Conservation (phyloP, 2,329 filamentous ascomycete genomes). For the Aspergillus felis region DNA sequence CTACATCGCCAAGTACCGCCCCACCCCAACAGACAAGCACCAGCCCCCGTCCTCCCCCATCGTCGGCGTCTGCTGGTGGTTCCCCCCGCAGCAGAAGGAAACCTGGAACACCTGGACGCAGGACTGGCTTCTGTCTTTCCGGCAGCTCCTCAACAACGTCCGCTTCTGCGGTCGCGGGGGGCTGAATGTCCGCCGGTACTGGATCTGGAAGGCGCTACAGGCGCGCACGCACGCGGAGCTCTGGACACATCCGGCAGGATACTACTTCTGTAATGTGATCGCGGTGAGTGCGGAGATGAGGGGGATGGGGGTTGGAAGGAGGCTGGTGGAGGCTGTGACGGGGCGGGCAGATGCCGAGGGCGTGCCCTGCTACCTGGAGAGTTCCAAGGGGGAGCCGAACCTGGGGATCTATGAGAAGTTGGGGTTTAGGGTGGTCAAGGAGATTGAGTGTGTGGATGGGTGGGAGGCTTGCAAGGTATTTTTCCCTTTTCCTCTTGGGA, state of each 20-base stretch:
- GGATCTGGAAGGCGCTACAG: constrained; percentile 68
- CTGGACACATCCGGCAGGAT: constrained; percentile 64
- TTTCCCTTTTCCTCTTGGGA: background rate
- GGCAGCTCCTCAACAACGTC: constrained; percentile 64
- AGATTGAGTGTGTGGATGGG: constrained; percentile 64
- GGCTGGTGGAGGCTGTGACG: constrained; percentile 62
- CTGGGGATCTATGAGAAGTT: constrained; percentile 66
- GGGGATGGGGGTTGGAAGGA: constrained; percentile 62
- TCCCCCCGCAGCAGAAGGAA: constrained; percentile 48
- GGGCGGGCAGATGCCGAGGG: constrained; percentile 61
- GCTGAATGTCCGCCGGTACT: constrained; percentile 63
- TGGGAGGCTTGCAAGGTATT: constrained; percentile 52
- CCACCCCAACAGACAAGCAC: constrained; percentile 24
- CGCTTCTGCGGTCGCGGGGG: constrained; percentile 63
- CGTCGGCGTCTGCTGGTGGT: constrained; percentile 70
- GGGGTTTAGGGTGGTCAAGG: constrained; percentile 62
- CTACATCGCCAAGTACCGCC: constrained; percentile 61
- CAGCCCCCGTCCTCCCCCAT: constrained; percentile 42
- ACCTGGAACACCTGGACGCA: constrained; percentile 57
- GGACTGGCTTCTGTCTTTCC: constrained; percentile 62
- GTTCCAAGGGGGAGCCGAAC: constrained; percentile 64
- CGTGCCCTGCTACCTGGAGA: constrained; percentile 66
- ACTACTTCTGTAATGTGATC: constrained; percentile 75
- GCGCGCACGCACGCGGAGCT: constrained; percentile 57
- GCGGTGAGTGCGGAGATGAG: constrained; percentile 63